phyloP scores from a whole-genome alignment of 305 asterid species.

The Lippia alba region DNA sequence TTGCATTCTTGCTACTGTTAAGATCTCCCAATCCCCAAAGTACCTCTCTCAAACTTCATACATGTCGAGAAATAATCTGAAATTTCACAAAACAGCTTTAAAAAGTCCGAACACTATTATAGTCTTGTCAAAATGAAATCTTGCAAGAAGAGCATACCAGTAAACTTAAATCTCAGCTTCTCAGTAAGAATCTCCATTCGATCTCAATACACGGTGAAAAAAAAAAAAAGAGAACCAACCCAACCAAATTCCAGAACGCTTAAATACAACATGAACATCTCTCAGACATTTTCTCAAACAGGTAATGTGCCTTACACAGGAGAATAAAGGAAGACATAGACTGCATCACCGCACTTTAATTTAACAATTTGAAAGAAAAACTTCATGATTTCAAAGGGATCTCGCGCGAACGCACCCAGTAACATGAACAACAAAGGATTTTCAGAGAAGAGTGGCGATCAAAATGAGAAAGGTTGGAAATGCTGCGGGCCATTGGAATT shows the following conservation, averaged over 20 bases:
- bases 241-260: conserved; percentile 58
- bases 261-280: conserved; percentile 57
- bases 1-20: too few relatives aligned
- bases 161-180: conserved; percentile 47
- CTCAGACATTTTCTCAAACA: neutral
- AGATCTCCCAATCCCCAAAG: neutral
- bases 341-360: neutral
- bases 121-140: neutral
- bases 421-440: neutral
- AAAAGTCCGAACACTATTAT: too few relatives aligned
- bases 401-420: neutral
- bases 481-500: neutral
- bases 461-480: neutral
- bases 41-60: conserved; percentile 55
- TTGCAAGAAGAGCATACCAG: conserved; percentile 41
- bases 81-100: conserved; percentile 7
- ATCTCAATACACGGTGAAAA: conserved; percentile 62
- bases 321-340: neutral
- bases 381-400: neutral
- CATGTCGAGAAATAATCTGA: conserved; percentile 63
- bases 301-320: conserved; percentile 11
- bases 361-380: neutral
- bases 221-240: conserved; percentile 45
- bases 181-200: conserved; percentile 59
- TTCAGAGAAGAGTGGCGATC: neutral